A percentile compares a stretch with the other conserved stretches of the same genome.
phyloP scores from a whole-genome alignment of 176 grass and related monocot species.

The Lolium perenne region DNA sequence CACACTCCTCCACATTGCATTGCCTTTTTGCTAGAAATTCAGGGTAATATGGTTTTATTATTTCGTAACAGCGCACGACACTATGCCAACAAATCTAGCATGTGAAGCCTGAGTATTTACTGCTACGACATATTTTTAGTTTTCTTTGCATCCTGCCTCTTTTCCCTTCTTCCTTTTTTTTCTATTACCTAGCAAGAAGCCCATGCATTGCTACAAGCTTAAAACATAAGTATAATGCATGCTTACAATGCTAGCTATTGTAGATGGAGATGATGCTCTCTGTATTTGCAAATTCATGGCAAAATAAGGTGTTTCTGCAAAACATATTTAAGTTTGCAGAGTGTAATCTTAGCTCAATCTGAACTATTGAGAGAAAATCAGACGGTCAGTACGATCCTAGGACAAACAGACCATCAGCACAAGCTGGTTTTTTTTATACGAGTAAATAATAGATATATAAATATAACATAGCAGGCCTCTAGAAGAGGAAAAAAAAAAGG shows the following conservation, averaged over 20 bases:
- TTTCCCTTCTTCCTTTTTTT: not conserved
- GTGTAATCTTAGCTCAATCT: not conserved
- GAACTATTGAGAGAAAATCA: not conserved
- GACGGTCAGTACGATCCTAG: not conserved
- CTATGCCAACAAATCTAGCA: not conserved
- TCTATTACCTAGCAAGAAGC: not conserved
- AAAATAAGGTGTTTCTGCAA: not conserved
- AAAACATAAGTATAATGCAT: not conserved
- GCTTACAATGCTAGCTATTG: not conserved
- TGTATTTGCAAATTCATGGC: not conserved
- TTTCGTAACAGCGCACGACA: not conserved
- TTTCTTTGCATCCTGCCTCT: not conserved
- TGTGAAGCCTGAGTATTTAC: not conserved
- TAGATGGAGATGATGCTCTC: not conserved
- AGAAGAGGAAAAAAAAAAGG: conserved; percentile 3
- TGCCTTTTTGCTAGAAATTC: not conserved
- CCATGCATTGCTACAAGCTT: not conserved
- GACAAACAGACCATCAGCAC: not conserved
- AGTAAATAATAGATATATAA: not conserved
- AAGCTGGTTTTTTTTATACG: not conserved
- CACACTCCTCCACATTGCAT: not conserved
- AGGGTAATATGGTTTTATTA: not conserved
- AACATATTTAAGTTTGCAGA: not conserved
- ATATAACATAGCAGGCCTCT: not conserved
- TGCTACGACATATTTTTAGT: not conserved